phyloP scores from a whole-genome alignment of 1,284 basidiomycete genomes.

The Acaromyces ingoldii region DNA sequence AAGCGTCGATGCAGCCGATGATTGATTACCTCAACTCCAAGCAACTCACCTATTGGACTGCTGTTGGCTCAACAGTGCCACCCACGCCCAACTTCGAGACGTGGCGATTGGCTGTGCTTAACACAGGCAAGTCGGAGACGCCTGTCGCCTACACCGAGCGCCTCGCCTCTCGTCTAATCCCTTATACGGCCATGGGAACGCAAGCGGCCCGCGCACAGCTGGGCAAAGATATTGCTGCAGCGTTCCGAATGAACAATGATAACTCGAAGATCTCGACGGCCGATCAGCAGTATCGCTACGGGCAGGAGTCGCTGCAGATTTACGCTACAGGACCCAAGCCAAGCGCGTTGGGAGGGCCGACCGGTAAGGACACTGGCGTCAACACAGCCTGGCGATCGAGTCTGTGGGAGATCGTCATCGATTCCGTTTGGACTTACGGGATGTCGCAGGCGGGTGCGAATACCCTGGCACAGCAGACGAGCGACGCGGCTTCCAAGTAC shows the following conservation, averaged over 20 bases:
- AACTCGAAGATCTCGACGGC: not conserved
- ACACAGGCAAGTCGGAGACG: not conserved
- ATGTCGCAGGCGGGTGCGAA: not conserved
- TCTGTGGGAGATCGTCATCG: constrained; percentile 13
- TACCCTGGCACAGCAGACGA: constrained; percentile 4
- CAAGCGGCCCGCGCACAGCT: not conserved
- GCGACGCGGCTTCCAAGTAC: constrained; percentile 7
- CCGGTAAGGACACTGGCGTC: constrained; percentile 7
- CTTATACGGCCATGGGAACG: constrained; percentile 5
- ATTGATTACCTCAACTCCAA: not conserved
- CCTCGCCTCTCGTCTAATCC: constrained; percentile 12
- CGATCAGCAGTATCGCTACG: not conserved
- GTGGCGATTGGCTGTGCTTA: not conserved
- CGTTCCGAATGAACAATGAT: not conserved
- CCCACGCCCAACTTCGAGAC: not conserved
- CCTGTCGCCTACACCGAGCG: constrained; percentile 11
- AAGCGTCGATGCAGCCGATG: not conserved
- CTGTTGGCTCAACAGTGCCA: too few species aligned
- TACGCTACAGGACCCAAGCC: constrained; percentile 12
- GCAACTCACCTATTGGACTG: not conserved
- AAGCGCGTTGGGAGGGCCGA: constrained; percentile 6
- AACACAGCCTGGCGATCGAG: constrained; percentile 14
- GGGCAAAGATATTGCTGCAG: constrained; percentile 7
- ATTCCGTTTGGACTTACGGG: not conserved
- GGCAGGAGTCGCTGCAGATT: constrained; percentile 6